A percentile compares a stretch with the other conserved stretches of the same genome.
These are phyloP conservation scores for Lipomyces lipofer DNA, from an alignment of 805 yeast species.

Conservation along the genomic window DNA sequence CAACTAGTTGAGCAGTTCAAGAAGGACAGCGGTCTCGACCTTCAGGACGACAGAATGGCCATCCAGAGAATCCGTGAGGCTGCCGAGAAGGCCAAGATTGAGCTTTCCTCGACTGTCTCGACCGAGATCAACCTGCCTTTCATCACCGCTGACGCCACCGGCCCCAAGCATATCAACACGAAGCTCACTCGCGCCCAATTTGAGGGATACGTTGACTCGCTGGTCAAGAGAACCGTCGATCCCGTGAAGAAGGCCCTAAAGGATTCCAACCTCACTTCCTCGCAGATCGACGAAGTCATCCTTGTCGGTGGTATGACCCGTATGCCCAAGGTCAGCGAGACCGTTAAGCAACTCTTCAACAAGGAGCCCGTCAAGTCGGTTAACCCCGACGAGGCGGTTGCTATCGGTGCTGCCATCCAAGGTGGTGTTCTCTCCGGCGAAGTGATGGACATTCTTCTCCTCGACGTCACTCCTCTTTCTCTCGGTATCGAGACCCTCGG, in stretches of 20 bases:
- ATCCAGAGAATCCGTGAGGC: conserved; percentile 85
- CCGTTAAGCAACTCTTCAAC: conserved; percentile 74
- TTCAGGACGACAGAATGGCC: conserved; percentile 68
- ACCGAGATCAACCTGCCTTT: conserved; percentile 81
- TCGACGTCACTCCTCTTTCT: conserved; percentile 87
- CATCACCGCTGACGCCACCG: conserved; percentile 82
- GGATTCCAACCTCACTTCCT: conserved; percentile 69
- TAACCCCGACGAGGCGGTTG: conserved; percentile 93
- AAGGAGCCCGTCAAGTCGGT: conserved; percentile 87
- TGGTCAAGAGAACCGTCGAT: conserved; percentile 69
- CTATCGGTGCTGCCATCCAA: conserved; percentile 96
- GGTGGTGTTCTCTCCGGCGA: conserved; percentile 96
- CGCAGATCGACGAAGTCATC: conserved; percentile 75
- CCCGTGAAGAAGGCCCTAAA: conserved; percentile 81
- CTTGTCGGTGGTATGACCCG: conserved; percentile 91
- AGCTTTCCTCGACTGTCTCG: conserved; percentile 68
- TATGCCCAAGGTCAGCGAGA: conserved; percentile 83
- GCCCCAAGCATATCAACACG: conserved; percentile 76
- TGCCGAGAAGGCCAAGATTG: conserved; percentile 87
- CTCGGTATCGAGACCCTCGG: conserved; percentile 98
- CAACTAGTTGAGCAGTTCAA: conserved; percentile 77
- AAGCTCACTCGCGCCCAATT: conserved; percentile 67
- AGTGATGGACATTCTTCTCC: conserved; percentile 84
- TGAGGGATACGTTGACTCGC: conserved; percentile 64
- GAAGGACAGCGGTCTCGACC: conserved; percentile 67